Conservation (phyloP, 140 eudicot species). For the Stevia rebaudiana region DNA sequence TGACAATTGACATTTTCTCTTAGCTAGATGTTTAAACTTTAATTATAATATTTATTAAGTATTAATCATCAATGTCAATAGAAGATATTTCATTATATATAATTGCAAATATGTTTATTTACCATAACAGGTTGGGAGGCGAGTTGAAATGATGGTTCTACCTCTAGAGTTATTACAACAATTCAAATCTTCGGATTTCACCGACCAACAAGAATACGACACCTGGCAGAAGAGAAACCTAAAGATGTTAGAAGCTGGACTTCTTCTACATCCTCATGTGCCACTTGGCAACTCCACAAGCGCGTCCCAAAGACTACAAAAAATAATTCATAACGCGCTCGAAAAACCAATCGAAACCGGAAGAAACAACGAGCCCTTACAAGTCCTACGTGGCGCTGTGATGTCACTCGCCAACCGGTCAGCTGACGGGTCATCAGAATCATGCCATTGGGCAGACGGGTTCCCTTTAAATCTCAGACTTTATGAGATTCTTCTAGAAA, state of each 20-base stretch:
- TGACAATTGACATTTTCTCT: background rate
- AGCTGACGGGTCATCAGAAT: slow-evolving; percentile 57
- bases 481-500: slow-evolving; percentile 80
- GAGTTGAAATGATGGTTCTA: slow-evolving; percentile 73
- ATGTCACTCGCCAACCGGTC: slow-evolving; percentile 81
- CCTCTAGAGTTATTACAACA: slow-evolving; percentile 94
- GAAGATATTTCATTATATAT: background rate
- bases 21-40: slow-evolving; percentile 5
- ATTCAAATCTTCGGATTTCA: slow-evolving; percentile 82
- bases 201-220: slow-evolving; percentile 71
- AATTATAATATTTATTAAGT: background rate
- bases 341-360: slow-evolving; percentile 91
- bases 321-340: slow-evolving; percentile 63
- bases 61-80: slow-evolving; percentile 5
- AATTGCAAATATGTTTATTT: slow-evolving; percentile 2
- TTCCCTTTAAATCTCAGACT: slow-evolving; percentile 79
- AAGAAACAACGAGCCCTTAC: slow-evolving; percentile 83
- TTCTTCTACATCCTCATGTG: slow-evolving; percentile 74
- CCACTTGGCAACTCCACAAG: slow-evolving; percentile 63
- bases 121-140: slow-evolving; percentile 63
- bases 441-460: slow-evolving; percentile 99
- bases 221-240: slow-evolving; percentile 90
- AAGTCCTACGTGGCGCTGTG: slow-evolving; percentile 76
- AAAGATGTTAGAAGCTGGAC: slow-evolving; percentile 87
- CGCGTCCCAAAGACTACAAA: slow-evolving; percentile 65